Percentiles rank a stretch among this genome's conserved stretches.
Evolutionary conservation across 1,284 basidiomycete genomes (phyloP).

Genomic region (Fistulina hepatica): DNA sequence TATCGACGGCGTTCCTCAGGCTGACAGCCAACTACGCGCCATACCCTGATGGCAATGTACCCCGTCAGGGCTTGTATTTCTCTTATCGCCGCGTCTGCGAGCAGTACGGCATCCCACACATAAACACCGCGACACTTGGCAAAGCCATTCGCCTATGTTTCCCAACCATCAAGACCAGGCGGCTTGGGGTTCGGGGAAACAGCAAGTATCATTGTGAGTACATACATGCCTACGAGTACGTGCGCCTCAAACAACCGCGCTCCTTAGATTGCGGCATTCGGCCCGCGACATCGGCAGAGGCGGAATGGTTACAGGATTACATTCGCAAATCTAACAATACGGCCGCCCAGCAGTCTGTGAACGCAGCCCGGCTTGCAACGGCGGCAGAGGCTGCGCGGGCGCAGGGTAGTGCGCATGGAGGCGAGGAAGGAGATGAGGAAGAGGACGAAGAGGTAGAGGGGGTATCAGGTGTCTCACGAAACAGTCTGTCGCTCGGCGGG

Average conservation of each 20-base stretch:
- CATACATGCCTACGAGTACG: conserved; percentile 22
- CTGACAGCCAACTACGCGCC: conserved; percentile 78
- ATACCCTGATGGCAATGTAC: conserved; percentile 85
- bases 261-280: conserved; percentile 77
- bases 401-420: conserved; percentile 59
- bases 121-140: conserved; percentile 89
- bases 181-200: conserved; percentile 83
- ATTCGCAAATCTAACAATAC: conserved; percentile 81
- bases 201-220: conserved; percentile 84
- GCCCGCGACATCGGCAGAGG: conserved; percentile 78
- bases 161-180: conserved; percentile 87
- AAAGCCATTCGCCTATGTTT: conserved; percentile 90
- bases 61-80: conserved; percentile 80
- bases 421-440: too few relatives aligned
- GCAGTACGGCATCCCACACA: conserved; percentile 81
- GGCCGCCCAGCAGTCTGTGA: conserved; percentile 61
- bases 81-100: conserved; percentile 86
- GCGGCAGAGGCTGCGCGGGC: conserved; percentile 45
- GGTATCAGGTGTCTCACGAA: conserved; percentile 55
- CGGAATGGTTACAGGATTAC: conserved; percentile 83
- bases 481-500: conserved; percentile 53
- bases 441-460: conserved; percentile 77
- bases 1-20: too few relatives aligned
- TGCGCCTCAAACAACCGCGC: conserved; percentile 23
- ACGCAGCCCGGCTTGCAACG: conserved; percentile 53